A percentile compares a stretch with the other conserved stretches of the same genome.
Evolutionary conservation across 2,329 filamentous ascomycete species (phyloP).

Genomic region (Cladobotryum mycophilum): DNA sequence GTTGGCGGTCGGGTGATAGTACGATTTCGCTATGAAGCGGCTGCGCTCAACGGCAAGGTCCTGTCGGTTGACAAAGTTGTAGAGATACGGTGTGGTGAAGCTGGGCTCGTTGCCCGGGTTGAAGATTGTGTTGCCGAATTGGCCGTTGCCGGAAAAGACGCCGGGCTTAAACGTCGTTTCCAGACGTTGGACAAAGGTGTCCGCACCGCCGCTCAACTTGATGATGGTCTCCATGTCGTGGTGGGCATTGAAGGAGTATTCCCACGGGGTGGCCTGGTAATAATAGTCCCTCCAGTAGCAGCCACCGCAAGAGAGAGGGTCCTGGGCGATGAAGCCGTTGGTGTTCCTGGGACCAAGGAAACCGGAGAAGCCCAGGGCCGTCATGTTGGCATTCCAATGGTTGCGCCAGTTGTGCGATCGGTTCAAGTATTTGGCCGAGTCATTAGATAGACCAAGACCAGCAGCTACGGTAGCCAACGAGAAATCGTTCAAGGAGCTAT

Average conservation of each 20-base stretch:
- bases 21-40: conserved; percentile 51
- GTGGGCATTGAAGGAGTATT: conserved; percentile 63
- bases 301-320: conserved; percentile 53
- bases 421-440: conserved; percentile 53
- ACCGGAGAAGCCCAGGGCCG: conserved; percentile 54
- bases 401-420: conserved; percentile 65
- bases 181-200: conserved; percentile 50
- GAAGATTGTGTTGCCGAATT: conserved; percentile 52
- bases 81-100: conserved; percentile 63
- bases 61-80: conserved; percentile 59
- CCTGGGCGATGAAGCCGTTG: conserved; percentile 44
- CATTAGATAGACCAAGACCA: conserved; percentile 45
- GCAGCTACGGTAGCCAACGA: conserved; percentile 57
- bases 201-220: conserved; percentile 46
- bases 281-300: conserved; percentile 59
- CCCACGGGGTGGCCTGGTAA: conserved; percentile 57
- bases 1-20: conserved; percentile 47
- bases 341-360: conserved; percentile 57
- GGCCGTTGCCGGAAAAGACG: conserved; percentile 33
- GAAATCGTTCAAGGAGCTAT: conserved; percentile 59
- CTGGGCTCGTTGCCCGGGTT: conserved; percentile 62
- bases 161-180: conserved; percentile 54
- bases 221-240: conserved; percentile 57
- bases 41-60: conserved; percentile 54
- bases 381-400: conserved; percentile 58